Evolutionary conservation across 306 rosid genomes (phyloP).

Genomic region (Luffa acutangula): DNA sequence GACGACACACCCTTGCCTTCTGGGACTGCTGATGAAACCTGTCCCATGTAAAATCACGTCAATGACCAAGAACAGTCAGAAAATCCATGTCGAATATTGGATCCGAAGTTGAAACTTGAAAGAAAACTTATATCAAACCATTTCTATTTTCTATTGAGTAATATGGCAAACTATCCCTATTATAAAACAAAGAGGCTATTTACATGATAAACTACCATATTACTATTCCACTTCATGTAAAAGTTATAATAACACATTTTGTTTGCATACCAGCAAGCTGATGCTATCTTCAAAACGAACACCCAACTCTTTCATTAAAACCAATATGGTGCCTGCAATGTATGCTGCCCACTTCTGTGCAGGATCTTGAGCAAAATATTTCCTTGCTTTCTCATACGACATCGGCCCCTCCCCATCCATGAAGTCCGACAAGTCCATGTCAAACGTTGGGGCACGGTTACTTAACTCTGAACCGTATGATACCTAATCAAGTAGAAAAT

Average conservation of each 20-base stretch:
- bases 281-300: constrained; percentile 73
- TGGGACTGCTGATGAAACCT: constrained; percentile 92
- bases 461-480: constrained; percentile 92
- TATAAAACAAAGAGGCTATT: neutral
- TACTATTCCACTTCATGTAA: neutral
- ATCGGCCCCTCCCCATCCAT: constrained; percentile 64
- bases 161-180: neutral
- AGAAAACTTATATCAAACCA: neutral
- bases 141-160: neutral
- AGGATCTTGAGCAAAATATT: constrained; percentile 85
- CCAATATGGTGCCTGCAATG: constrained; percentile 79
- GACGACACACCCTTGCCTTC: constrained; percentile 99
- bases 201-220: neutral
- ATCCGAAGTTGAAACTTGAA: neutral
- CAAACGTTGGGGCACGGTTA: constrained; percentile 90
- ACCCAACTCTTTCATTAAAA: constrained; percentile 79
- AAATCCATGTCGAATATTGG: neutral
- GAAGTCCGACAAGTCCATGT: constrained; percentile 89
- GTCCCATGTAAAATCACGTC: neutral
- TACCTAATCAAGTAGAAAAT: constrained; percentile 45
- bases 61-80: neutral
- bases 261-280: constrained; percentile 59
- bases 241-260: neutral
- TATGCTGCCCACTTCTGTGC: constrained; percentile 99
- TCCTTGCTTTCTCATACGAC: constrained; percentile 63